phyloP scores from a whole-genome alignment of 1,284 basidiomycete genomes.

The Sphagnurus paluster region DNA sequence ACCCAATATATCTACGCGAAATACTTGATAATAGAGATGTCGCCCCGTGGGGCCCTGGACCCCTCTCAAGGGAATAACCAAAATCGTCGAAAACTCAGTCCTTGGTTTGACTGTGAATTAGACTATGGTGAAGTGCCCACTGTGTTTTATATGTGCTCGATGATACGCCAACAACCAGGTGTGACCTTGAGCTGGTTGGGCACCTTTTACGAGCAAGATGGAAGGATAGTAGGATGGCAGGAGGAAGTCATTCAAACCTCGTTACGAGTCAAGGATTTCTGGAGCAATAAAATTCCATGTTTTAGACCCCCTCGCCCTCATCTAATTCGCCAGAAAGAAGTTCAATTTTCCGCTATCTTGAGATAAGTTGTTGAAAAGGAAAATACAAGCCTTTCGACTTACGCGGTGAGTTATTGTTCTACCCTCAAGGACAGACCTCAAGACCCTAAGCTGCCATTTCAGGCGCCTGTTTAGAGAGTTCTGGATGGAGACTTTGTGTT shows the following conservation, averaged over 20 bases:
- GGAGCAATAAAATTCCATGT: no score
- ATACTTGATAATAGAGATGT: slow-evolving; percentile 3
- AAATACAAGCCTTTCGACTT: slow-evolving; percentile 23
- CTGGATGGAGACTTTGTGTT: slow-evolving; percentile 51
- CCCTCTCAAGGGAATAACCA: no score
- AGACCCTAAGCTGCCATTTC: slow-evolving; percentile 69
- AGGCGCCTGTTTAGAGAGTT: slow-evolving; percentile 51
- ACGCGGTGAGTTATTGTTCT: slow-evolving; percentile 65
- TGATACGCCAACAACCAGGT: slow-evolving; percentile 74
- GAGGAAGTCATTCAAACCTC: slow-evolving; percentile 4
- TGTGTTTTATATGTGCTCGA: slow-evolving; percentile 62
- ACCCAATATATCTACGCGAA: background rate
- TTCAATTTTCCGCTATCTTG: slow-evolving; percentile 64
- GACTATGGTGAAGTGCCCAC: background rate
- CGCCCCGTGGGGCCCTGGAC: background rate
- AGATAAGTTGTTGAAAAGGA: slow-evolving; percentile 5
- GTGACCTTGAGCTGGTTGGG: slow-evolving; percentile 63
- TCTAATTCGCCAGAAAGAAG: slow-evolving; percentile 60
- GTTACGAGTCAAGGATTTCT: slow-evolving; percentile 5
- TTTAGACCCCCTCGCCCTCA: slow-evolving; percentile 52
- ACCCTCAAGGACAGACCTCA: slow-evolving; percentile 64
- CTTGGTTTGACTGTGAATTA: no score
- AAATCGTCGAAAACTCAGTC: no score
- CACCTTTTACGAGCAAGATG: slow-evolving; percentile 85
- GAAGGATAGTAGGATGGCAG: background rate